A percentile compares a stretch with the other conserved stretches of the same genome.
phyloP scores from a whole-genome alignment of 2,329 filamentous ascomycete genomes.

The Aspergillus pseudotamarii region DNA sequence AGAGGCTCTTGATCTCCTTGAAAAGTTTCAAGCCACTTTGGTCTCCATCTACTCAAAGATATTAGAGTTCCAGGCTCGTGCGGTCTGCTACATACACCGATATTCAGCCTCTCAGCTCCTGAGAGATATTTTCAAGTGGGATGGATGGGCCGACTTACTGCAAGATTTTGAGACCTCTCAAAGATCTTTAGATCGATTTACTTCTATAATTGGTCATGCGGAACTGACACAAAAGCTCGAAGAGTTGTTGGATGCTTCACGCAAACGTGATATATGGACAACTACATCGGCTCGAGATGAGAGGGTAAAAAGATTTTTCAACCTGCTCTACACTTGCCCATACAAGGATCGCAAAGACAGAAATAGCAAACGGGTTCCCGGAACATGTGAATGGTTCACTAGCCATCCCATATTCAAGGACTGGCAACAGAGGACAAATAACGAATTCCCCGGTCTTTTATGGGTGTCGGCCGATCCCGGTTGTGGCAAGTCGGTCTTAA shows the following conservation, averaged over 20 bases:
- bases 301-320: background rate
- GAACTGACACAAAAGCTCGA: background rate
- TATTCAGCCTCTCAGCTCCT: background rate
- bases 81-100: constrained; percentile 14
- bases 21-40: constrained; percentile 6
- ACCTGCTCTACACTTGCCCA: constrained; percentile 14
- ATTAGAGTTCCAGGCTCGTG: constrained; percentile 18
- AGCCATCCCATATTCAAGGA: constrained; percentile 24
- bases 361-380: constrained; percentile 22
- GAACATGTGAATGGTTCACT: constrained; percentile 38
- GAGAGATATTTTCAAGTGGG: constrained; percentile 8
- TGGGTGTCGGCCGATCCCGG: constrained; percentile 35
- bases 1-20: background rate
- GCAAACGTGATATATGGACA: background rate
- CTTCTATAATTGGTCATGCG: background rate
- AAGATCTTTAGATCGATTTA: background rate
- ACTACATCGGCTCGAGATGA: background rate
- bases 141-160: constrained; percentile 9
- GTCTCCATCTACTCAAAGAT: constrained; percentile 10
- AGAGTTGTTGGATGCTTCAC: background rate
- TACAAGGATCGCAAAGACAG: constrained; percentile 16
- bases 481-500: constrained; percentile 32
- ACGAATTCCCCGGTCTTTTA: constrained; percentile 17
- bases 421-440: constrained; percentile 23
- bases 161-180: constrained; percentile 6